phyloP scores from a whole-genome alignment of 2,329 filamentous ascomycete species.

The Ophiostoma sp. region DNA sequence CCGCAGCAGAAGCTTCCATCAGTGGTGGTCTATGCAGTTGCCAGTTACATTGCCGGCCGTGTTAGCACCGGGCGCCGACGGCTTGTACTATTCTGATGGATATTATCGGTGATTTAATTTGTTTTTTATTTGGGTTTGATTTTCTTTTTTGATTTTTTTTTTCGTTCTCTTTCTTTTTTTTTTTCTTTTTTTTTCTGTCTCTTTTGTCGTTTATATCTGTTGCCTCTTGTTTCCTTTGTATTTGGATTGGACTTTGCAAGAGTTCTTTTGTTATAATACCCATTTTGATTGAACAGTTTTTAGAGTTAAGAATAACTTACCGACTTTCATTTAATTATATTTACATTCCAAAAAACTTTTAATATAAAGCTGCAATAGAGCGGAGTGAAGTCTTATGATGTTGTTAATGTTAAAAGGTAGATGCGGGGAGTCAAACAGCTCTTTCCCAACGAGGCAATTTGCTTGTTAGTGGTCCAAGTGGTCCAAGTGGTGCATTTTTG shows the following conservation, averaged over 20 bases:
- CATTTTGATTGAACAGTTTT: background rate
- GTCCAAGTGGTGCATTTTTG: too few relatives aligned
- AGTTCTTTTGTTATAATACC: background rate
- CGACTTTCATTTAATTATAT: too few relatives aligned
- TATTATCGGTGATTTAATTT: background rate
- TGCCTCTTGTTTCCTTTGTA: background rate
- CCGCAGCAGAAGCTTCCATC: conserved; percentile 2
- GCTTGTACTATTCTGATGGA: background rate
- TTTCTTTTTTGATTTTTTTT: background rate
- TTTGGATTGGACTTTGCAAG: too few relatives aligned
- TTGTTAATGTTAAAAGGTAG: background rate
- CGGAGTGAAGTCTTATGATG: background rate
- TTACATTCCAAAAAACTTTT: background rate
- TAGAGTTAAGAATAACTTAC: background rate
- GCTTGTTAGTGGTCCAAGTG: conserved; percentile 23
- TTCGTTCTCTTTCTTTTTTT: background rate
- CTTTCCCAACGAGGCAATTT: conserved; percentile 26
- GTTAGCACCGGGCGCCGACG: background rate
- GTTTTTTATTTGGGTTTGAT: background rate
- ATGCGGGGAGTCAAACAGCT: background rate
- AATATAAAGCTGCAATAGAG: background rate
- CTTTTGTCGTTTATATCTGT: background rate
- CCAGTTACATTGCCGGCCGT: conserved; percentile 25
- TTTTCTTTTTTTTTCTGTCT: background rate
- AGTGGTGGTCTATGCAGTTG: conserved; percentile 28